Evolutionary conservation across 805 yeast species (phyloP), one percentile per base, ranked within the genome.

Genomic region (Suhomyces sp.): DNA sequence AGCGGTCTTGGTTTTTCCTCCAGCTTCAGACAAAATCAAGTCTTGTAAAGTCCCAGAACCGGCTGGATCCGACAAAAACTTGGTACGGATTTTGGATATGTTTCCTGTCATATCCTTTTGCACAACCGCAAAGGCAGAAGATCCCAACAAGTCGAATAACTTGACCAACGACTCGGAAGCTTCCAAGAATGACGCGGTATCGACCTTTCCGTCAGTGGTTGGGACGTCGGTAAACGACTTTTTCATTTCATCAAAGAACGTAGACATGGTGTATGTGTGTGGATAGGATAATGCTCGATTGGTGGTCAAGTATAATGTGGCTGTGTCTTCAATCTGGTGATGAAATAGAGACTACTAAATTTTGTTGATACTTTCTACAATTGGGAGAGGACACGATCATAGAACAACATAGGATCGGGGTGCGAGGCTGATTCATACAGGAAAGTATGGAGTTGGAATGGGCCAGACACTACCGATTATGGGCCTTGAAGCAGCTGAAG

Each of bases 71-170:
- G 79, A 71, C 40, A 80, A 70, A 45, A 82, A 70, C 53, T 81
- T 76, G 30, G 78, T 68, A 46, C 88, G 72, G 48, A 88, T 75
- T 61, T 88, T 88, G 40, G 71, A 69, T 58, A 88, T 82, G 63
- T 88, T 88, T 24, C 96, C 96, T 20, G 76, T 81, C 85, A 88
- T 81, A 59, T 88, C 96, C 47, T 72, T 82, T 58, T 86, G 95
- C 39, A 88, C 96, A 25, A 85, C 88, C 11, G 79, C 60, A 51
- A 88, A 88, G 10, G 96, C 95, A 20, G 93, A 68, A 14, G 93
- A 83, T 16, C 95, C 95, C 45, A 88, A 70, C 31, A 88, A 69
- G 58, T 88, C 93, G 58, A 88, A 88, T 43, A 88, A 70, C 59
- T 83, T 80, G 50, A 88, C 87, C 40, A 88, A 69, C 8, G 95